Evolutionary conservation across 2,329 filamentous ascomycete genomes (phyloP), one percentile per base, ranked within the genome.

Genomic region (Trichoderma sp.): DNA sequence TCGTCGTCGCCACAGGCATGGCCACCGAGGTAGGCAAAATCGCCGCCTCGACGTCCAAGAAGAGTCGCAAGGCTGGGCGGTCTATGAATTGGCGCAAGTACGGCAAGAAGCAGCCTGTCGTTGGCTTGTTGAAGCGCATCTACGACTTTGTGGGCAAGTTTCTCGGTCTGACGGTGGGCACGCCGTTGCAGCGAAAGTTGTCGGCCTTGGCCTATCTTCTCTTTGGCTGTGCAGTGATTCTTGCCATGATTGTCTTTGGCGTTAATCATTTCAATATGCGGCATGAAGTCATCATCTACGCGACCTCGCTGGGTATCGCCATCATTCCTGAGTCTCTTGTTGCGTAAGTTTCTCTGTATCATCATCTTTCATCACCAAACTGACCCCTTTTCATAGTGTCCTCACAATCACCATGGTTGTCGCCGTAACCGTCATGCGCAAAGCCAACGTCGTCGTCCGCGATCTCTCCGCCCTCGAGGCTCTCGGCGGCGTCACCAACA

Each of bases 171-270:
- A 85, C 83, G 4, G 84, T 89, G 69, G 92, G 92, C 34, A 95
- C 92, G 2, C 92, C 92, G 3, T 82, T 95, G 58, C 91, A 94
- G 78, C 87, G 89, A 71, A 93, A 92, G 78, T 82, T 95, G 60
- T 90, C 90, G 69, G 91, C 91, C 72, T 84, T 95, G 69, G 92
- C 92, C 12, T 90, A 93, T 67, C 80, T 91, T 8, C 86, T 95
- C 2, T 93, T 94, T 74, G 88, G 85, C 56, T 89, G 91, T 69
- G 92, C 86, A n/a, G 76, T 87, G 12, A 74, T 87, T 22, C 79
- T 87, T 32, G 85, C 85, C 32, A 81, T 87, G 67, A 82, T 88
- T 52, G 86, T 88, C 12, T 87, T 88, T 73, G 84, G 80, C 0
- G 86, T 84, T 61, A 87, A 87, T 73, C 81, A 83, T 69, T 87